phyloP scores from a whole-genome alignment of 2,329 filamentous ascomycete genomes.

The Phyllosticta capitalensis region DNA sequence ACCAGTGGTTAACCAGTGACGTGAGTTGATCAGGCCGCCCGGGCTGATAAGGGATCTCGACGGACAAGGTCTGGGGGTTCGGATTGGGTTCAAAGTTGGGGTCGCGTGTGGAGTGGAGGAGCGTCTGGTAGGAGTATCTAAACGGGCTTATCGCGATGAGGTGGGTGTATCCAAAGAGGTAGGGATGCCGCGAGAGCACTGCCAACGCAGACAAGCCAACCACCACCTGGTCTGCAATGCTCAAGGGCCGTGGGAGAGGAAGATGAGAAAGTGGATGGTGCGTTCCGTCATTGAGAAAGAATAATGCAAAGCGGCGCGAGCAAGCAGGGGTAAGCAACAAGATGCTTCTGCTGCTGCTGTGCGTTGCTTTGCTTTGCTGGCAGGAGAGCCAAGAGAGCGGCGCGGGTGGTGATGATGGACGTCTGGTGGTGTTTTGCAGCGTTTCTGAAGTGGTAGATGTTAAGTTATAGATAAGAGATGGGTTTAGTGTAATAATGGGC shows the following conservation, averaged over 20 bases:
- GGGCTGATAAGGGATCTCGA: conserved; percentile 3
- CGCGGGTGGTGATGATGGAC: conserved; percentile 1
- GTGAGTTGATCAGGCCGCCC: not conserved
- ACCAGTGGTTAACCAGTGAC: conserved; percentile 3
- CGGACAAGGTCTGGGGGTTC: not conserved
- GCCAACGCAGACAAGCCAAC: not conserved
- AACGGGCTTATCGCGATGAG: conserved; percentile 7
- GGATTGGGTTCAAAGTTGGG: not conserved
- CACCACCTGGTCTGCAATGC: not conserved
- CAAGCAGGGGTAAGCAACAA: not conserved
- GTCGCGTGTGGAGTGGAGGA: not conserved
- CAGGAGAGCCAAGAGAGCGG: not conserved
- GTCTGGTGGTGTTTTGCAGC: conserved; percentile 2
- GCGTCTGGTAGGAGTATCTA: not conserved
- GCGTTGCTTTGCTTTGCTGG: conserved; percentile 6
- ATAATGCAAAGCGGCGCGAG: not conserved
- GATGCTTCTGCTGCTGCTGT: not conserved
- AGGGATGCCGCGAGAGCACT: not conserved
- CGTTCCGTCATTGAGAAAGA: conserved; percentile 29
- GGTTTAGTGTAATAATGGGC: conserved; percentile 2
- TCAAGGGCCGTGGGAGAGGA: conserved; percentile 21
- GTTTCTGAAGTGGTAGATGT: not conserved
- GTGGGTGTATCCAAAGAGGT: not conserved
- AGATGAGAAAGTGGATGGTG: conserved; percentile 33
- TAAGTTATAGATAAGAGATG: conserved; percentile 1